Conservation (phyloP, 1,139 yeast genomes). For the Magnusiomyces clavatus region DNA sequence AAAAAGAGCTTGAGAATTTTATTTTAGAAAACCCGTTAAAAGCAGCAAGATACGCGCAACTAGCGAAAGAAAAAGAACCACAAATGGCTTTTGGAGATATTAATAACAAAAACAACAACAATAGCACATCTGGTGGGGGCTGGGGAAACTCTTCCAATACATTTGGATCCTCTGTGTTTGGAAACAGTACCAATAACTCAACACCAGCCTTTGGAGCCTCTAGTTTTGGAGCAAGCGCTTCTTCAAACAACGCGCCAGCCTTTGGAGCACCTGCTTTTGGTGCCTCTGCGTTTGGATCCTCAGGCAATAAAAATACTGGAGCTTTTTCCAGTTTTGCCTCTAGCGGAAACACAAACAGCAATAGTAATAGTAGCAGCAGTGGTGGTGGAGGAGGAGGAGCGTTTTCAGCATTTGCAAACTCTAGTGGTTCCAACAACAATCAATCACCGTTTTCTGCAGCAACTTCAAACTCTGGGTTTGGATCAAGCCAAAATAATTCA, state of each 20-base stretch:
- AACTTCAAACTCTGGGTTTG: conserved; percentile 18
- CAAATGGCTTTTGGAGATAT: conserved; percentile 9
- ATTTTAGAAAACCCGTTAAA: conserved; percentile 37
- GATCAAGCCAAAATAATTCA: conserved; percentile 2
- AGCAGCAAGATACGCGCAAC: conserved; percentile 44
- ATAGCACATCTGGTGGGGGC: conserved; percentile 16
- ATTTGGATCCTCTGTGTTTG: conserved; percentile 10
- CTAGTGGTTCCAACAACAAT: neutral
- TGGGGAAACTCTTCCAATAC: conserved; percentile 6
- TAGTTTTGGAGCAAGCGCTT: conserved; percentile 16
- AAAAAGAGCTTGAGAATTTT: conserved; percentile 38
- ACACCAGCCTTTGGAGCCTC: conserved; percentile 4
- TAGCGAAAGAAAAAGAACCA: conserved; percentile 4
- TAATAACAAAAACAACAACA: conserved; percentile 5
- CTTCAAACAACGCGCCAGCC: conserved; percentile 15
- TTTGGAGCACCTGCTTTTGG: conserved; percentile 21
- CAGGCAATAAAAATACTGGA: neutral
- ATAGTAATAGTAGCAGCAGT: no score
- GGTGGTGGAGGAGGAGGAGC: no score
- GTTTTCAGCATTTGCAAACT: neutral
- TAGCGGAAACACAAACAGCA: neutral
- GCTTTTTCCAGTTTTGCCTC: neutral
- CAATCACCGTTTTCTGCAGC: conserved; percentile 3
- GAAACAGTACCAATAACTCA: neutral
- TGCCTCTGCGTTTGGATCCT: conserved; percentile 15